These are phyloP conservation scores for Lactifluus piperatus DNA, from an alignment of 768 basidiomycete genomes.

Conservation along the genomic window DNA sequence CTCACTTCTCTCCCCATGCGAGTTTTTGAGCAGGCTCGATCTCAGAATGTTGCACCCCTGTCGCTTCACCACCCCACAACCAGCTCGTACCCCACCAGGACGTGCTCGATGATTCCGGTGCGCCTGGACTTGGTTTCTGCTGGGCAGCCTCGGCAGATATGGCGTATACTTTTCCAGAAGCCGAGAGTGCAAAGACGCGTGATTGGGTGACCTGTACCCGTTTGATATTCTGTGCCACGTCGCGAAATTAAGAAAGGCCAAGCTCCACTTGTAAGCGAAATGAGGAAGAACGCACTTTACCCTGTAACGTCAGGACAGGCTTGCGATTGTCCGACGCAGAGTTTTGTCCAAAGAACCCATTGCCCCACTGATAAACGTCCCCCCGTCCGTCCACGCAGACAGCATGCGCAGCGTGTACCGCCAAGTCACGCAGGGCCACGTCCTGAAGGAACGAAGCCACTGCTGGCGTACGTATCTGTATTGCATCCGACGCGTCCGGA, in stretches of 20 bases:
- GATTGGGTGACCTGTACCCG: constrained; percentile 50
- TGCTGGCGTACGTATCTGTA: constrained; percentile 41
- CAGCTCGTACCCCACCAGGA: constrained; percentile 57
- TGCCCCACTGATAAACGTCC: constrained; percentile 81
- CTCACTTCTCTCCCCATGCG: constrained; percentile 58
- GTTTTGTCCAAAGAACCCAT: constrained; percentile 41
- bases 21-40: constrained; percentile 50
- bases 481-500: constrained; percentile 31
- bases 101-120: constrained; percentile 36
- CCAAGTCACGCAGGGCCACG: constrained; percentile 65
- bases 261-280: not conserved
- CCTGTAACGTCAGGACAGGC: constrained; percentile 50
- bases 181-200: constrained; percentile 70
- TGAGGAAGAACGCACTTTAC: constrained; percentile 42
- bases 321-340: constrained; percentile 22
- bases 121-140: constrained; percentile 36
- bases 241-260: not conserved
- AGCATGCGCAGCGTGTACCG: constrained; percentile 54
- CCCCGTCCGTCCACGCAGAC: constrained; percentile 74
- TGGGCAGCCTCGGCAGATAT: constrained; percentile 44
- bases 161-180: constrained; percentile 66
- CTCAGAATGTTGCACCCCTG: constrained; percentile 48
- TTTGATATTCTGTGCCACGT: constrained; percentile 49
- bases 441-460: constrained; percentile 51
- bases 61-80: constrained; percentile 47